Evolutionary conservation across 768 basidiomycete species (phyloP).

Genomic region (Hirschioporus abietinus): DNA sequence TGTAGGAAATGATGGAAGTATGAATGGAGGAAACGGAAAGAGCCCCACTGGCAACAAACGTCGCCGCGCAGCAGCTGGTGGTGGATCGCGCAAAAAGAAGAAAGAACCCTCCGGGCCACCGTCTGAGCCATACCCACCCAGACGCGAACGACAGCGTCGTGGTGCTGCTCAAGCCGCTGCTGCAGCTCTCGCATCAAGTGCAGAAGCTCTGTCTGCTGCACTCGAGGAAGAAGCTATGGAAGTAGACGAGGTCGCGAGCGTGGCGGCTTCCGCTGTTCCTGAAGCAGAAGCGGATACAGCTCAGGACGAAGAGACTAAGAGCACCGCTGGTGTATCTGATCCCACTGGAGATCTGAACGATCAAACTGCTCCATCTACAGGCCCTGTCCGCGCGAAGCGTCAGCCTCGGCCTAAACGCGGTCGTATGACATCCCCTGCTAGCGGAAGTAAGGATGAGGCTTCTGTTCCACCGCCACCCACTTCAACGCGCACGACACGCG

Average conservation of each 20-base stretch:
- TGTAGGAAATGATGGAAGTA: background rate
- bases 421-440: background rate
- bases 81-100: background rate
- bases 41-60: background rate
- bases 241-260: background rate
- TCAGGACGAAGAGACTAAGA: background rate
- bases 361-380: background rate
- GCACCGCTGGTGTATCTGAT: background rate
- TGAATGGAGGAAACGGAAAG: background rate
- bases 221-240: background rate
- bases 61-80: background rate
- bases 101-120: background rate
- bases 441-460: background rate
- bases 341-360: background rate
- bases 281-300: background rate
- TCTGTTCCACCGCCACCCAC: background rate
- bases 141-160: background rate
- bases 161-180: background rate
- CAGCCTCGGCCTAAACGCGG: background rate
- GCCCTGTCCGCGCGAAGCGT: background rate
- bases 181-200: background rate
- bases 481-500: background rate
- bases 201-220: background rate
- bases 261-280: background rate
- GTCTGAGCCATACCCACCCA: background rate